A percentile compares a stretch with the other conserved stretches of the same genome.
Evolutionary conservation across 2,329 filamentous ascomycete genomes (phyloP).

Genomic region (Pseudopithomyces maydicus): DNA sequence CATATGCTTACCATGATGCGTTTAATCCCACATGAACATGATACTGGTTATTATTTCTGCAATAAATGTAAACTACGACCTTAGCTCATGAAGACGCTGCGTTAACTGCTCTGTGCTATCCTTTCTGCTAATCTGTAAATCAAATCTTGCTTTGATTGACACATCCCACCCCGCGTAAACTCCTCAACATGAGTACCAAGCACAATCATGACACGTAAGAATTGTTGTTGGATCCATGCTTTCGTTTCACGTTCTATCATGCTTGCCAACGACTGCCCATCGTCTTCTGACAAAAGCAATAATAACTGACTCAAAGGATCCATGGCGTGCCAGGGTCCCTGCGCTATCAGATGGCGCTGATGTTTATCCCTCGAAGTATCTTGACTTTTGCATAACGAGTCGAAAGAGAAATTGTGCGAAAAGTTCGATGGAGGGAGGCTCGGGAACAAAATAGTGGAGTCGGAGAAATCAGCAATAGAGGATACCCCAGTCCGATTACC

Average conservation of each 20-base stretch:
- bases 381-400: not conserved
- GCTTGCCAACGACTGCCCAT: not conserved
- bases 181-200: not conserved
- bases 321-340: constrained; percentile 12
- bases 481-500: constrained; percentile 1
- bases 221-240: constrained; percentile 4
- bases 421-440: not conserved
- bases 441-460: not conserved
- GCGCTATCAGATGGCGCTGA: constrained; percentile 7
- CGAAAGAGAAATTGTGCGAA: no score
- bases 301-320: constrained; percentile 7
- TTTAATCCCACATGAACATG: no score
- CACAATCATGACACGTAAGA: not conserved
- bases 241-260: not conserved
- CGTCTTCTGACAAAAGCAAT: constrained; percentile 6
- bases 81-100: no score
- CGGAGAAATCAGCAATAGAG: constrained; percentile 2
- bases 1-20: no score
- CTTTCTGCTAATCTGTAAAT: no score
- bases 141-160: no score
- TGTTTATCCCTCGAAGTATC: constrained; percentile 6
- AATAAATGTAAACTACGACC: no score
- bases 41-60: no score
- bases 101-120: no score
- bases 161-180: no score